phyloP scores from a whole-genome alignment of 2,329 filamentous ascomycete genomes.

The Venturia pyrina region DNA sequence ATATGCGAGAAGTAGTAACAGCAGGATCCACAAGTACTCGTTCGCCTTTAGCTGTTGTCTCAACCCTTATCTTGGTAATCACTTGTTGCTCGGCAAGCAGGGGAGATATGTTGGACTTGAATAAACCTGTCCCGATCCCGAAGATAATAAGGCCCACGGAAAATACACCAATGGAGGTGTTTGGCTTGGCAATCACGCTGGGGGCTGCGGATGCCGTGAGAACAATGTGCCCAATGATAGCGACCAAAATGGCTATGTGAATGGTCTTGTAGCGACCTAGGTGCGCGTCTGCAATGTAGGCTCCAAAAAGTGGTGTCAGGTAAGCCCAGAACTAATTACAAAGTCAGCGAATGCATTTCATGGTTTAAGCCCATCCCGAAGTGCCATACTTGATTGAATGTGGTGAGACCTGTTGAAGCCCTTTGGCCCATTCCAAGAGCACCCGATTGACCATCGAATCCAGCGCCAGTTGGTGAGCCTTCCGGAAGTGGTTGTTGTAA shows the following conservation, averaged over 20 bases:
- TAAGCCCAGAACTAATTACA: conserved; percentile 41
- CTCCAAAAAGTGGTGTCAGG: conserved; percentile 46
- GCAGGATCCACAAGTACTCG: conserved; percentile 58
- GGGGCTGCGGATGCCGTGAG: conserved; percentile 47
- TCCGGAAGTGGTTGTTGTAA: conserved; percentile 26
- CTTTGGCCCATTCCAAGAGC: conserved; percentile 47
- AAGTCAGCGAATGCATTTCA: neutral
- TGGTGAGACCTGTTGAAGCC: conserved; percentile 41
- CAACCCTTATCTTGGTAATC: conserved; percentile 27
- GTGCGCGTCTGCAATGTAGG: conserved; percentile 50
- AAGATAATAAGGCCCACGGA: conserved; percentile 50
- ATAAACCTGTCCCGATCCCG: conserved; percentile 52
- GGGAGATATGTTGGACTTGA: conserved; percentile 56
- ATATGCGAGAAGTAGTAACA: conserved; percentile 57
- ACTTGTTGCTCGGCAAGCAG: conserved; percentile 52
- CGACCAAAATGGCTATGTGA: conserved; percentile 45
- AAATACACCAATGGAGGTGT: conserved; percentile 36
- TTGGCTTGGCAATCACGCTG: conserved; percentile 30
- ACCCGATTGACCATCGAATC: conserved; percentile 30
- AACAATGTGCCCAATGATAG: conserved; percentile 47
- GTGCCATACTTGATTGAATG: conserved; percentile 35
- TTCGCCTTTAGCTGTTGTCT: conserved; percentile 37
- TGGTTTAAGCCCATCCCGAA: neutral
- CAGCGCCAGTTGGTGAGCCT: conserved; percentile 23
- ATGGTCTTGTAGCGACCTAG: conserved; percentile 53